Evolutionary conservation across 2,329 filamentous ascomycete genomes (phyloP).

Genomic region (Torrubiella hemipterigena): DNA sequence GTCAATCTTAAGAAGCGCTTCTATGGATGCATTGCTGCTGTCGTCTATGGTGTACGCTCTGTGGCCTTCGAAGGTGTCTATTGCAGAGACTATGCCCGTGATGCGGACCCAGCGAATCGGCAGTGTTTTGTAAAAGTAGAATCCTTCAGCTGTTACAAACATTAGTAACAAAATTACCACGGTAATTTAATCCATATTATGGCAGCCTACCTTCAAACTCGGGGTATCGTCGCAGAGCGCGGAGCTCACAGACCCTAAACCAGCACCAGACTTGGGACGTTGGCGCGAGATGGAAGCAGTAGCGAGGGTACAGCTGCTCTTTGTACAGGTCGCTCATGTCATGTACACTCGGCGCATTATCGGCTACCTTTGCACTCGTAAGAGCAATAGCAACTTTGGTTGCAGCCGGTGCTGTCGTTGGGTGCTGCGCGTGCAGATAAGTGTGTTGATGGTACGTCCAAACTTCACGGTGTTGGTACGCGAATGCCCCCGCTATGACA

Average conservation of each 20-base stretch:
- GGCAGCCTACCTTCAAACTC: slow-evolving; percentile 38
- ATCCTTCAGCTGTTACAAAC: slow-evolving; percentile 26
- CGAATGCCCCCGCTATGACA: too few species aligned
- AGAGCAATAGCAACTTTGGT: too few species aligned
- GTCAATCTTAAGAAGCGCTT: slow-evolving; percentile 18
- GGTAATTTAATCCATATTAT: background rate
- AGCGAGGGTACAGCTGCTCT: slow-evolving; percentile 41
- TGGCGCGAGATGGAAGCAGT: slow-evolving; percentile 51
- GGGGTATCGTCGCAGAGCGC: slow-evolving; percentile 29
- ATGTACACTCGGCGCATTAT: too few species aligned
- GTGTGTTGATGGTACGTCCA: too few species aligned
- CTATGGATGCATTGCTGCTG: slow-evolving; percentile 47
- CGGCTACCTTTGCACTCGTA: too few species aligned
- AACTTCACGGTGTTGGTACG: too few species aligned
- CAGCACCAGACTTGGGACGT: slow-evolving; percentile 50
- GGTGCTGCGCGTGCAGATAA: too few species aligned
- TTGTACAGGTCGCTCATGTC: slow-evolving; percentile 34
- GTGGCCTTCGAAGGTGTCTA: slow-evolving; percentile 35
- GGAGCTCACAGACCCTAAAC: slow-evolving; percentile 38
- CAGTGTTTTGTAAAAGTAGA: slow-evolving; percentile 60
- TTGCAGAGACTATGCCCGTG: slow-evolving; percentile 55
- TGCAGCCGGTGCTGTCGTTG: too few species aligned
- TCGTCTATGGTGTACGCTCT: slow-evolving; percentile 51
- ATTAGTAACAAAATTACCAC: too few species aligned
- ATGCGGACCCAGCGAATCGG: slow-evolving; percentile 66